Base-by-base conservation (phyloP, 352 stramenopile genomes). In the Globisporangium apiculatum region DNA sequence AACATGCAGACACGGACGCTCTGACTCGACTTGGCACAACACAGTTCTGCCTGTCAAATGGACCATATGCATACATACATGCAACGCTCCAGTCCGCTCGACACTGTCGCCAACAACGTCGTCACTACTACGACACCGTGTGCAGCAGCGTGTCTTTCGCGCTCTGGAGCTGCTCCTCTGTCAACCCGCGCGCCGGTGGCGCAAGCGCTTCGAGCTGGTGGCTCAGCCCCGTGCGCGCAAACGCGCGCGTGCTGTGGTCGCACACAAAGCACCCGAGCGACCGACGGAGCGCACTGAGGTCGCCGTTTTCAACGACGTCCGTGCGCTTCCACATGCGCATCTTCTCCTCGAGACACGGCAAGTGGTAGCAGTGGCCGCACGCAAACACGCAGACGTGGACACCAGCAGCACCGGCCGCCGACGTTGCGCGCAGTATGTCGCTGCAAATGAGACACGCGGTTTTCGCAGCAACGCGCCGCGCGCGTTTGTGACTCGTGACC, bases 251-350 rank as follows among this genome's bases (percentile, higher is more conserved):
- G 53, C 70, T 87, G 73, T 94, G 81, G 61, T 94, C 81, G 55
- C 84, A 94, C 37, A 91, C 76, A 61, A 91, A 91, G 67, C 84
- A 94, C 7, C 81, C 81, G 4, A 90, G 72, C 9, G 75, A 66
- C 11, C 75, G 64, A 15, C 62, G 72, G 14, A 81, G 45, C 17
- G 67, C 66, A 15, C 63, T 77, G 18, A 82, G 35, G 48, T 87
- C 67, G 7, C 72, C 68, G 12, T 71, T 62, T 41, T 76, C 68
- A 2, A 87, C 70, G 1, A 73, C 69, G 37, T 87, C 71, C 2
- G 73, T 52, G n/a, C 72, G 81, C 64, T 91, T 91, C 81, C 84
- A 91, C 73, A 91, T 87, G n/a, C 82, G 80, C 75, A 87, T 88
- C 62, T 91, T 90, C 58, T 94, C 84, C 49, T 91, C 79, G 7